Evolutionary conservation across 2,329 filamentous ascomycete species (phyloP).

Genomic region (Aspergillus japonicus): DNA sequence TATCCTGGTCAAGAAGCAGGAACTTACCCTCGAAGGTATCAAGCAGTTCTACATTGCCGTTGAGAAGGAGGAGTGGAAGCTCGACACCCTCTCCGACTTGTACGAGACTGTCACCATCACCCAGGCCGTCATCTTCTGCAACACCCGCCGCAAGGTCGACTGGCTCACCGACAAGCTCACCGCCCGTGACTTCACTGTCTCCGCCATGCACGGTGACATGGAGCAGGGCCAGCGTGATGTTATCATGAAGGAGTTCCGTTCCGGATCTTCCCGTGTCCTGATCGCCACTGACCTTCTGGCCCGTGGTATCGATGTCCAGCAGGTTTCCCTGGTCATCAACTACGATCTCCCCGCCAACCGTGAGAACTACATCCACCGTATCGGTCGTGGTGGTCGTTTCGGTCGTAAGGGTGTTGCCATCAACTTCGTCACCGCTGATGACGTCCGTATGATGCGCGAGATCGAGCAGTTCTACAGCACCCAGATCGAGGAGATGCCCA

Average conservation of each 20-base stretch:
- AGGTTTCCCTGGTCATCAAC: slow-evolving; percentile 99
- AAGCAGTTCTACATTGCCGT: slow-evolving; percentile 99
- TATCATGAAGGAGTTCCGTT: slow-evolving; percentile 99
- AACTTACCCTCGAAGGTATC: slow-evolving; percentile 99
- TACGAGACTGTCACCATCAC: slow-evolving; percentile 99
- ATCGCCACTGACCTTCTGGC: slow-evolving; percentile 97
- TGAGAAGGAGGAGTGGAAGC: slow-evolving; percentile 99
- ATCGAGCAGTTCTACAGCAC: slow-evolving; percentile 99
- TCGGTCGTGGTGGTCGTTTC: slow-evolving; percentile 99
- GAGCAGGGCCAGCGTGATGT: slow-evolving; percentile 95
- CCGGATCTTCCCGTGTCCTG: slow-evolving; percentile 94
- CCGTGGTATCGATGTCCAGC: slow-evolving; percentile 99
- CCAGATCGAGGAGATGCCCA: slow-evolving; percentile 99
- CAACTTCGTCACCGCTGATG: slow-evolving; percentile 99
- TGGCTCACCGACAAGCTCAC: slow-evolving; percentile 99
- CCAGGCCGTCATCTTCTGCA: slow-evolving; percentile 99
- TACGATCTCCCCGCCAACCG: slow-evolving; percentile 98
- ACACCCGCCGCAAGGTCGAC: slow-evolving; percentile 99
- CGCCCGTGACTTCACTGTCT: slow-evolving; percentile 97
- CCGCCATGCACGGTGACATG: slow-evolving; percentile 99
- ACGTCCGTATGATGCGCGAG: slow-evolving; percentile 99
- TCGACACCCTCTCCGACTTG: slow-evolving; percentile 96
- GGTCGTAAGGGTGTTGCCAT: slow-evolving; percentile 99
- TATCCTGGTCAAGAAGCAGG: slow-evolving; percentile 99
- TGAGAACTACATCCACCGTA: slow-evolving; percentile 99